phyloP scores from a whole-genome alignment of 345 rosid genomes.

The Euphorbia tirucalli region DNA sequence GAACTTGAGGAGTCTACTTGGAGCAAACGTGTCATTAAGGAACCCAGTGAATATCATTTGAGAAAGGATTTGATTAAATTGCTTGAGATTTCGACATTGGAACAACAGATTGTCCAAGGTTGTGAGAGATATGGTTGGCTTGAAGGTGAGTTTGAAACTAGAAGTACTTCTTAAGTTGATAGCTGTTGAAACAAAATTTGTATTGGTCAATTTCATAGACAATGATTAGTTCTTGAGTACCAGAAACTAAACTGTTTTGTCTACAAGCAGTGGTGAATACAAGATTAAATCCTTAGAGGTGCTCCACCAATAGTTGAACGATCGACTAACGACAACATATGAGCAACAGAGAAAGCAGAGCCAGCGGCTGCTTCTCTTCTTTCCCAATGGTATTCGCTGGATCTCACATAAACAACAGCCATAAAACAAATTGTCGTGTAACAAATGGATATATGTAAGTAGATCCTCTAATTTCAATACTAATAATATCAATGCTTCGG shows the following conservation, averaged over 20 bases:
- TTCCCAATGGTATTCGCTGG: no score
- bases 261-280: no score
- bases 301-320: no score
- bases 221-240: not conserved
- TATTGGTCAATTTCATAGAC: not conserved
- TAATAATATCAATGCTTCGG: no score
- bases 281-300: no score
- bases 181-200: not conserved
- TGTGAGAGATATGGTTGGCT: not conserved
- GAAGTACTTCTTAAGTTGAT: not conserved
- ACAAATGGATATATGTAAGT: no score
- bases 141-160: not conserved
- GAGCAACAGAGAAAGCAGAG: no score
- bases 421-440: no score
- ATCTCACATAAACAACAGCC: no score
- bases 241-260: not conserved
- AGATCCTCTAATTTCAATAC: no score
- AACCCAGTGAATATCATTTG: not conserved
- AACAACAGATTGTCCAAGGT: not conserved
- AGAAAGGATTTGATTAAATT: not conserved
- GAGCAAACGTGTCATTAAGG: not conserved
- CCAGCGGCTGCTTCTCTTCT: no score
- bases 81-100: not conserved
- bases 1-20: not conserved
- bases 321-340: no score